Evolutionary conservation across 2,329 filamentous ascomycete genomes (phyloP).

Genomic region (Cryphonectria radicalis): DNA sequence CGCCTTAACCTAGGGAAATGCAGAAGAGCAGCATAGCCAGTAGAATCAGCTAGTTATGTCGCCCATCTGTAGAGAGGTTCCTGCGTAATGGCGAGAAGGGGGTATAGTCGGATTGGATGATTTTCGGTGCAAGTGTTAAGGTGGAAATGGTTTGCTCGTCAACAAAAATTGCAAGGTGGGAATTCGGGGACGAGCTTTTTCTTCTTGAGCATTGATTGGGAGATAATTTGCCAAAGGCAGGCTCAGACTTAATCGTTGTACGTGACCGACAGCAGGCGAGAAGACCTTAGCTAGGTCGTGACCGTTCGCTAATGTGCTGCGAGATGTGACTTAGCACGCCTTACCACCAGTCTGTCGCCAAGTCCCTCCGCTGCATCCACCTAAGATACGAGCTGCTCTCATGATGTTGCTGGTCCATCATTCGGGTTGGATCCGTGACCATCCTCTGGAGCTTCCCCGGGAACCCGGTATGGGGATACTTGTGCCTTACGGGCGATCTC

Average conservation of each 20-base stretch:
- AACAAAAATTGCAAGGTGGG: neutral
- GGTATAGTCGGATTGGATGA: neutral
- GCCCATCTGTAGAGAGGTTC: no score
- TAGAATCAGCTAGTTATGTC: no score
- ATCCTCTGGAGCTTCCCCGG: neutral
- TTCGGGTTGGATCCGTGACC: neutral
- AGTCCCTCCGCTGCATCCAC: neutral
- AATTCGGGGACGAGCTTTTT: neutral
- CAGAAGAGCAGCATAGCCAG: no score
- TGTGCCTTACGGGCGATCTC: slow-evolving; percentile 23
- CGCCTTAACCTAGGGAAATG: no score
- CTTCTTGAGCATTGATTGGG: neutral
- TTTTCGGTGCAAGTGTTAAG: neutral
- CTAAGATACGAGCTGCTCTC: neutral
- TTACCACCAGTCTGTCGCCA: neutral
- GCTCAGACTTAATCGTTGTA: neutral
- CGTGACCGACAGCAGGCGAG: neutral
- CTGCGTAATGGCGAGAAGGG: neutral
- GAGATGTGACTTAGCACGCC: neutral
- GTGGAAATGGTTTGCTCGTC: neutral
- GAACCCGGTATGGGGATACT: neutral
- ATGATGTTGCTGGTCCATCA: neutral
- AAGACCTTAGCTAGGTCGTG: neutral
- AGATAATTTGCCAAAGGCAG: neutral
- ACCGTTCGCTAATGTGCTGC: neutral